These are phyloP conservation scores for Straminergon stramineum DNA, from an alignment of 225 moss, liverwort and hornwort species.

Conservation along the genomic window DNA sequence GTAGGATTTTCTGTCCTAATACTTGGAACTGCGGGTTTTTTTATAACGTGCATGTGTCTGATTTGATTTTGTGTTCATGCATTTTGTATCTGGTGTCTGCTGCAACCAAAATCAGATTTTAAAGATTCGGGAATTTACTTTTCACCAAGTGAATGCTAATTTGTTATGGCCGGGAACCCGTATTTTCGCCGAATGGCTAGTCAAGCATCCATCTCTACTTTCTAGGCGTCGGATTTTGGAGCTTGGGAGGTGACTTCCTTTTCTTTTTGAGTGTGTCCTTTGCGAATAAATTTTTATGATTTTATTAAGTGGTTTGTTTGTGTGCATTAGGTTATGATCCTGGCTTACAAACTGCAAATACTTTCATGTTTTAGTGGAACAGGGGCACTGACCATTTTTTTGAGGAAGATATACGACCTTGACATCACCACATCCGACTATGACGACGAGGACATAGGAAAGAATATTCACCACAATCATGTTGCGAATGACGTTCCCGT, in stretches of 20 bases:
- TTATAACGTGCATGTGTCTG: neutral
- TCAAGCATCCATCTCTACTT: constrained; percentile 56
- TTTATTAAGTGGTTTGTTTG: neutral
- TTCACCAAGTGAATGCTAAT: constrained; percentile 93
- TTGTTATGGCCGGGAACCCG: constrained; percentile 87
- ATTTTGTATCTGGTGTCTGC: neutral
- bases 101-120: constrained; percentile 36
- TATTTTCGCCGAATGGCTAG: constrained; percentile 77
- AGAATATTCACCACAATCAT: constrained; percentile 61
- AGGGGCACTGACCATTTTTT: constrained; percentile 76
- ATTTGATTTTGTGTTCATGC: constrained; percentile 3
- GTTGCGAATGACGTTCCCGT: constrained; percentile 34
- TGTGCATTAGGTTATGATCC: neutral
- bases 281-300: neutral
- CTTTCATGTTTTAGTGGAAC: constrained; percentile 61
- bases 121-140: constrained; percentile 78
- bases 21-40: neutral
- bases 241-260: constrained; percentile 62
- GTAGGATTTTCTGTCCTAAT: neutral
- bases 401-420: constrained; percentile 52
- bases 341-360: neutral
- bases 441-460: constrained; percentile 75
- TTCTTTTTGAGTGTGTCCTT: neutral
- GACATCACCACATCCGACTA: constrained; percentile 92
- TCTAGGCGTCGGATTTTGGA: constrained; percentile 55